Base-by-base conservation (phyloP, 306 rosid genomes). In the Lupinus albus region DNA sequence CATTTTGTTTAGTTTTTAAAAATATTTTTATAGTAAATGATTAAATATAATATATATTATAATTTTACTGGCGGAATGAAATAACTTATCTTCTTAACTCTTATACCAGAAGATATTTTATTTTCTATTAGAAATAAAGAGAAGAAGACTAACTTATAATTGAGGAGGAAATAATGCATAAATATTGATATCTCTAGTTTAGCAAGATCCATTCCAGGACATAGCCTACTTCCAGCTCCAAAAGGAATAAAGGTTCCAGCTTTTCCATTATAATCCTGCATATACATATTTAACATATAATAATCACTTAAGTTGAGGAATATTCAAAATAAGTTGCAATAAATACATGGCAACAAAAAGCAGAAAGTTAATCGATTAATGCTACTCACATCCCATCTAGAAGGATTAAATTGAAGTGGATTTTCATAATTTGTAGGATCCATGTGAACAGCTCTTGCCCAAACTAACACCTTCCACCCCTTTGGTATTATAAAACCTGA, bases 81-180 rank as follows among this genome's bases (percentile, higher is more conserved):
- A n/a, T n/a, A n/a, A 30, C 35, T 30, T 30, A 3, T 5, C 0
- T 30, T 30, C 3, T 30, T 30, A 30, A n/a, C n/a, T n/a, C n/a
- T n/a, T n/a, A n/a, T n/a, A n/a, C n/a, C n/a, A n/a, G n/a, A n/a
- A n/a, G n/a, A n/a, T n/a, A n/a, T n/a, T n/a, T n/a, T n/a, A n/a
- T n/a, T n/a, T n/a, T n/a, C n/a, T n/a, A n/a, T n/a, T n/a, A n/a
- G n/a, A n/a, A 33, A 5, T 1, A 11, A 45, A 45, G 14, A 12
- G 6, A 45, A 11, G 1, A 14, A 1, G 0, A 80, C 81, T 77
- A 45, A 76, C 89, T 82, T 75, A 33, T 79, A 85, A 56, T 73
- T n/a, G 38, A 79, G 89, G 65, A 85, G 81, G 53, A 85, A 85
- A 57, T 85, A 47, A 73, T 82, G 89, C 6, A 82, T 68, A 78